A percentile compares a stretch with the other conserved stretches of the same genome.
phyloP scores from a whole-genome alignment of 2,329 filamentous ascomycete species.

The Ceratocystis destructans region DNA sequence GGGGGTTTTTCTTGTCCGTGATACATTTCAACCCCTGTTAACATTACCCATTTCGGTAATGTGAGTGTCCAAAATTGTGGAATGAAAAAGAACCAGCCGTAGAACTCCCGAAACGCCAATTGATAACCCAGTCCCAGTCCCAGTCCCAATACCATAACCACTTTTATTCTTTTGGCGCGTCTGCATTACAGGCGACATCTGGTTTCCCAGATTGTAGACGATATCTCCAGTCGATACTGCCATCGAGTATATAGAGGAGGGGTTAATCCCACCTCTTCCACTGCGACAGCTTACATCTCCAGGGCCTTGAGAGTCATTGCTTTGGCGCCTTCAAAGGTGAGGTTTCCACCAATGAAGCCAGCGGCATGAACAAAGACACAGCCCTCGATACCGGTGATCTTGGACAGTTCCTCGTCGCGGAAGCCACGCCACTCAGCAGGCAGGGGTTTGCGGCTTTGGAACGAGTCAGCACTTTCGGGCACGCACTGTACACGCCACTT shows the following conservation, averaged over 20 bases:
- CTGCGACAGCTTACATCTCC: conserved; percentile 22
- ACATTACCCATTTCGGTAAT: not conserved
- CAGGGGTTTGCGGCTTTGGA: conserved; percentile 80
- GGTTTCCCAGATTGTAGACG: not conserved
- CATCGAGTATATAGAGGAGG: not conserved
- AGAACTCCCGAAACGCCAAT: conserved; percentile 9
- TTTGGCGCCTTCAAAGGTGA: conserved; percentile 75
- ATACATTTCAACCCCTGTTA: not conserved
- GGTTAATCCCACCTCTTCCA: not conserved
- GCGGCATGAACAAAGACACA: conserved; percentile 88
- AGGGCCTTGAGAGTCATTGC: conserved; percentile 72
- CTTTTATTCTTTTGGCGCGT: not conserved
- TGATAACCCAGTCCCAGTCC: conserved; percentile 5
- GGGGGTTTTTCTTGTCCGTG: not conserved
- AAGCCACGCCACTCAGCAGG: conserved; percentile 87
- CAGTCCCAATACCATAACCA: not conserved
- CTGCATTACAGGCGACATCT: not conserved
- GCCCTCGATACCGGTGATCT: conserved; percentile 52
- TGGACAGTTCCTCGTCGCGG: conserved; percentile 71
- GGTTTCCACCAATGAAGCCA: conserved; percentile 93
- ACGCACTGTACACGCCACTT: conserved; percentile 95
- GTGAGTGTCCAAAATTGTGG: not conserved
- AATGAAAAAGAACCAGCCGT: not conserved
- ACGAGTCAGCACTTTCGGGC: conserved; percentile 70
- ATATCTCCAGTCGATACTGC: not conserved